Conservation (phyloP, 352 stramenopile species). For the Phytophthora idaei region DNA sequence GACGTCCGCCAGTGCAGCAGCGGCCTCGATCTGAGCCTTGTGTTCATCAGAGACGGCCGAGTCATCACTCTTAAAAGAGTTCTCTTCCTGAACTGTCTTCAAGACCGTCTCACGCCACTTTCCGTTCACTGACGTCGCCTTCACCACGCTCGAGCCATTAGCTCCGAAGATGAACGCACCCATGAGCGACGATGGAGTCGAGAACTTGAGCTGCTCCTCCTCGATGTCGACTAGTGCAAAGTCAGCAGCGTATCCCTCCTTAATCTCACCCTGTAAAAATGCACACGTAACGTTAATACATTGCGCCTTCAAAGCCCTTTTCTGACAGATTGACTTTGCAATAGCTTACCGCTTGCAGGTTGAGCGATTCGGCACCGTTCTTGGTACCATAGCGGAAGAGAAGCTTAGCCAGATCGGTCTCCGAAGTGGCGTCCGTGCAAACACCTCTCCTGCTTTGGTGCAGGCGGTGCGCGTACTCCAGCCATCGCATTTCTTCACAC, state of each 20-base stretch:
- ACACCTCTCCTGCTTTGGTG: constrained; percentile 70
- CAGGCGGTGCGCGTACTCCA: constrained; percentile 77
- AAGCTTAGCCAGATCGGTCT: constrained; percentile 66
- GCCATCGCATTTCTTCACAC: constrained; percentile 85
- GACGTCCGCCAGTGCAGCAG: constrained; percentile 53
- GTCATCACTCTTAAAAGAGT: constrained; percentile 1
- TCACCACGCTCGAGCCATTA: constrained; percentile 72
- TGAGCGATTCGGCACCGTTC: constrained; percentile 68
- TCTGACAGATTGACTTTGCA: neutral
- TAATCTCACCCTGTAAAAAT: constrained; percentile 62
- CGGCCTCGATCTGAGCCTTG: constrained; percentile 46
- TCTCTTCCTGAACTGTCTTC: constrained; percentile 18
- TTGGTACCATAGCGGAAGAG: constrained; percentile 73
- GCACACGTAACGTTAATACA: constrained; percentile 7
- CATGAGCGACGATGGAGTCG: constrained; percentile 58
- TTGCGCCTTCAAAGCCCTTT: neutral
- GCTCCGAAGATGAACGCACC: constrained; percentile 75
- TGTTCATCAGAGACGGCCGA: constrained; percentile 50
- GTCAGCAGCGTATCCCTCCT: constrained; percentile 64
- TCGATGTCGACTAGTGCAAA: constrained; percentile 73
- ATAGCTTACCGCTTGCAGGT: constrained; percentile 64
- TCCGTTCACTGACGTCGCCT: constrained; percentile 75
- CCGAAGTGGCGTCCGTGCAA: constrained; percentile 54
- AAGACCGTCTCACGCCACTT: constrained; percentile 60
- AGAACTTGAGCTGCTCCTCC: constrained; percentile 78